Evolutionary conservation across 805 yeast species (phyloP).

Genomic region (Teunomyces atbi): DNA sequence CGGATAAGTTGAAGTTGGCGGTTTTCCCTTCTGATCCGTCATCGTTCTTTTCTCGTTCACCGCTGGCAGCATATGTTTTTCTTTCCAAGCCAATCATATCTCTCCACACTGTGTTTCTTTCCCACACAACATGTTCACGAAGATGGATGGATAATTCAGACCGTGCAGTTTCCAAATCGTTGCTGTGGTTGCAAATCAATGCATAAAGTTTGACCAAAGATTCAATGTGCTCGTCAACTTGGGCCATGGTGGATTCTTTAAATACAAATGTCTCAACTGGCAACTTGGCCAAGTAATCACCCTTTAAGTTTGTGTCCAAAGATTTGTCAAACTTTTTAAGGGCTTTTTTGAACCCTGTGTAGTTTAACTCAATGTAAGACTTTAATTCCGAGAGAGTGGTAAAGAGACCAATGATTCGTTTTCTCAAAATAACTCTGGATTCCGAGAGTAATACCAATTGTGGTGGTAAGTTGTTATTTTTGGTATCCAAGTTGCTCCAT

Average conservation of each 20-base stretch:
- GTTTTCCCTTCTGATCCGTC: conserved; percentile 7
- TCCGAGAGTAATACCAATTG: conserved; percentile 44
- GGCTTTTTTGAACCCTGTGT: conserved; percentile 53
- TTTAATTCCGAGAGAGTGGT: conserved; percentile 49
- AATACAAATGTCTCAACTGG: conserved; percentile 42
- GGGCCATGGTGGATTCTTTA: conserved; percentile 27
- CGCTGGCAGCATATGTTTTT: conserved; percentile 34
- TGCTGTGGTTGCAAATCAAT: conserved; percentile 36
- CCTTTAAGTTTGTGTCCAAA: conserved; percentile 42
- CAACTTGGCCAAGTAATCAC: conserved; percentile 45
- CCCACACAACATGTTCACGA: conserved; percentile 56
- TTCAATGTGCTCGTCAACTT: conserved; percentile 32
- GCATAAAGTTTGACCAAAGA: conserved; percentile 35
- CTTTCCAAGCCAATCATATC: conserved; percentile 52
- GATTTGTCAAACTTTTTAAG: conserved; percentile 54
- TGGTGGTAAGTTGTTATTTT: conserved; percentile 26
- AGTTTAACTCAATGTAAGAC: conserved; percentile 50
- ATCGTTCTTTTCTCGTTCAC: conserved; percentile 5
- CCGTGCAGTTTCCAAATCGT: conserved; percentile 43
- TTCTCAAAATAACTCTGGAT: conserved; percentile 46
- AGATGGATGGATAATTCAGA: conserved; percentile 56
- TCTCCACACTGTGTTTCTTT: conserved; percentile 55
- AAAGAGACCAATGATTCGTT: conserved; percentile 43
- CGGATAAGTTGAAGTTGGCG: conserved; percentile 21
- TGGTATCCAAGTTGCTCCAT: conserved; percentile 26